A percentile compares a stretch with the other conserved stretches of the same genome.
These are phyloP conservation scores for Fusarium fracticaudum DNA, from an alignment of 2,329 filamentous ascomycete genomes.

Conservation along the genomic window DNA sequence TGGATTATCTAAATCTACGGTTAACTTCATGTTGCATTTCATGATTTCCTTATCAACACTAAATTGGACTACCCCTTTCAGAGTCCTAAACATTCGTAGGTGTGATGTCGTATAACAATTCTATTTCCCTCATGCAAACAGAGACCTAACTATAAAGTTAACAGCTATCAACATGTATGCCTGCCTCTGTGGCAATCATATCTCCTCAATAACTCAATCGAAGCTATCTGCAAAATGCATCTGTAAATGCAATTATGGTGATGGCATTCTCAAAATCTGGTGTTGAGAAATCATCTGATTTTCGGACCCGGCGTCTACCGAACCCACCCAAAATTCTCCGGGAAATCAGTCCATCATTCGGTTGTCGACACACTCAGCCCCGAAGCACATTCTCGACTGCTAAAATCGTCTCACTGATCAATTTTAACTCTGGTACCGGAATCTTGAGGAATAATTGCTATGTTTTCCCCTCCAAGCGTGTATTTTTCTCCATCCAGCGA, in stretches of 20 bases:
- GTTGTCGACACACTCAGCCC: not conserved
- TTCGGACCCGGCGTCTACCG: slow-evolving; percentile 28
- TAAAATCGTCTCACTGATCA: not conserved
- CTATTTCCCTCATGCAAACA: no score
- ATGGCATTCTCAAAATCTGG: not conserved
- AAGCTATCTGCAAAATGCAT: not conserved
- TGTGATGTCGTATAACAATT: fast-evolving
- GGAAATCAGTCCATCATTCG: slow-evolving; percentile 25
- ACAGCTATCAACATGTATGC: fast-evolving
- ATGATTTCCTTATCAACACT: no score
- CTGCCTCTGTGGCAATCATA: fast-evolving
- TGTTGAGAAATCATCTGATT: slow-evolving; percentile 17
- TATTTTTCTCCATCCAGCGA: not conserved
- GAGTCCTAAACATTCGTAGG: not conserved
- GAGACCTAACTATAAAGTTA: not conserved
- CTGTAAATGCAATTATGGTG: not conserved
- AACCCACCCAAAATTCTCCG: slow-evolving; percentile 15
- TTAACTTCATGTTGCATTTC: fast-evolving
- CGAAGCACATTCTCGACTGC: not conserved
- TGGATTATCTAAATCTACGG: fast-evolving
- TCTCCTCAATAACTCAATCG: fast-evolving
- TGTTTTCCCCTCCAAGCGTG: not conserved
- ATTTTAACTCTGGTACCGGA: not conserved
- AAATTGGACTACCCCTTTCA: not conserved
- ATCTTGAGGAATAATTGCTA: not conserved